These are phyloP conservation scores for Gracilariopsis chorda DNA, from an alignment of 23 red algal species.

Conservation along the genomic window DNA sequence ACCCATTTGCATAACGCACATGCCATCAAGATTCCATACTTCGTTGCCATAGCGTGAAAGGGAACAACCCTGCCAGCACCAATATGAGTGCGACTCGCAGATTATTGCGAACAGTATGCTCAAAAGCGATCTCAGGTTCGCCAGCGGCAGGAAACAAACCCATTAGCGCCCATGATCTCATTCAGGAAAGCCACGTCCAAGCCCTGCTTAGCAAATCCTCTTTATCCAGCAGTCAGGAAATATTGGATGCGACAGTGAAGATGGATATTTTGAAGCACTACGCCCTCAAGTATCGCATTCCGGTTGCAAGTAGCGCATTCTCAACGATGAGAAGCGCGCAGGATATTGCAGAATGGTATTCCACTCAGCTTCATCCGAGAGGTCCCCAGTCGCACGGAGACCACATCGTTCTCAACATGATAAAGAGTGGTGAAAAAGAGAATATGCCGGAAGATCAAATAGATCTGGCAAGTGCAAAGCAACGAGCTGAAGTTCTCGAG, in stretches of 20 bases:
- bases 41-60: too few relatives aligned
- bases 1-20: too few relatives aligned
- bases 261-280: conserved; percentile 1
- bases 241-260: not conserved
- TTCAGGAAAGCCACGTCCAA: not conserved
- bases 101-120: too few relatives aligned
- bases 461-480: not conserved
- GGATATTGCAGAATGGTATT: not conserved
- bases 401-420: not conserved
- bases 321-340: not conserved
- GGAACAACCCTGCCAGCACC: too few relatives aligned
- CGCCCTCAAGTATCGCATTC: not conserved
- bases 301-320: not conserved
- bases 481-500: not conserved
- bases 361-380: not conserved
- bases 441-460: not conserved
- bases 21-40: too few relatives aligned
- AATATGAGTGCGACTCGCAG: too few relatives aligned
- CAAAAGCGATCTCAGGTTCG: too few relatives aligned
- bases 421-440: not conserved
- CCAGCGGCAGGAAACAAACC: too few relatives aligned
- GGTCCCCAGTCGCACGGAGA: not conserved
- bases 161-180: not conserved
- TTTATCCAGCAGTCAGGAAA: not conserved
- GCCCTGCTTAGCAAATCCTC: not conserved